Percentiles rank a stretch among this genome's conserved stretches.
These are phyloP conservation scores for Aphanomyces invadans DNA, from an alignment of 352 stramenopile species.

Conservation along the genomic window DNA sequence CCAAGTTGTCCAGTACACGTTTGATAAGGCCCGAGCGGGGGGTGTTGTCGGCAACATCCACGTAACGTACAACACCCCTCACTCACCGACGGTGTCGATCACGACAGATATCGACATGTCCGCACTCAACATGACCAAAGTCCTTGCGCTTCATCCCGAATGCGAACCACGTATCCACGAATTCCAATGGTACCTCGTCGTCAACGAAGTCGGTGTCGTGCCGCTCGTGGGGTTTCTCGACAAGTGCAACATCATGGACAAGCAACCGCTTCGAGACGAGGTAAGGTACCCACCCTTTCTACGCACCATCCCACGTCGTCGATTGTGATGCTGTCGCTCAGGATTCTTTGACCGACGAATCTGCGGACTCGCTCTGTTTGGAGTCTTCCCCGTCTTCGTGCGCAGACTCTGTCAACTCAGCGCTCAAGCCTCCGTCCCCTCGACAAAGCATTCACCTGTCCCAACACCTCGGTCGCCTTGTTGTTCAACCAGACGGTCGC, in stretches of 20 bases:
- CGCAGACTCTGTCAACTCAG: no score
- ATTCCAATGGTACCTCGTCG: conserved; percentile 25
- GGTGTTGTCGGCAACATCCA: conserved; percentile 19
- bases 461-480: conserved; percentile 14
- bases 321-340: not conserved
- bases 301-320: not conserved
- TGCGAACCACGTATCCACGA: conserved; percentile 20
- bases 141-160: conserved; percentile 11
- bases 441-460: conserved; percentile 6
- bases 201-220: conserved; percentile 24
- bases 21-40: conserved; percentile 22
- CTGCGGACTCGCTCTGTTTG: not conserved
- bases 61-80: conserved; percentile 15
- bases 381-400: no score
- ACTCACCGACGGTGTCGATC: conserved; percentile 8
- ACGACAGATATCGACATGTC: conserved; percentile 22
- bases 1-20: conserved; percentile 21
- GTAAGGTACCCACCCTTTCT: not conserved
- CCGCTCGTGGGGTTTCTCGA: conserved; percentile 23
- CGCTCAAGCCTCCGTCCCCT: not conserved
- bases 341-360: not conserved
- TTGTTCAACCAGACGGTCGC: conserved; percentile 19
- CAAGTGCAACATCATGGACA: conserved; percentile 16
- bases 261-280: not conserved
- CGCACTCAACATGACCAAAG: conserved; percentile 25